These are phyloP conservation scores for Nepenthes alata DNA, from an alignment of 179 eudicot genomes.

Conservation along the genomic window DNA sequence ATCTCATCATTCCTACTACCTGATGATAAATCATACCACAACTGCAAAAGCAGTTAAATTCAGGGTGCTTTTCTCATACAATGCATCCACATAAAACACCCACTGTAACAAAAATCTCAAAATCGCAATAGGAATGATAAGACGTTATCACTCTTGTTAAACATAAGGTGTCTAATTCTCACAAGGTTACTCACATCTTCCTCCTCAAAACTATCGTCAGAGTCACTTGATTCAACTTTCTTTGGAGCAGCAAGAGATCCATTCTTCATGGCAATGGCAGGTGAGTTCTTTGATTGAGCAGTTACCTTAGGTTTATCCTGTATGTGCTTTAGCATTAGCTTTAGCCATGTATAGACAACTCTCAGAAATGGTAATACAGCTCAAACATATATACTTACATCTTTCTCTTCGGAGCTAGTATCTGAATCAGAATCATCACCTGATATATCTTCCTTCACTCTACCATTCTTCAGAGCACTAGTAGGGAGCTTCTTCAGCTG, in stretches of 20 bases:
- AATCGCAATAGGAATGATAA: too few relatives aligned
- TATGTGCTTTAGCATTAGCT: not conserved
- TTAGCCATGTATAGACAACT: not conserved
- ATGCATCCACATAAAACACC: too few relatives aligned
- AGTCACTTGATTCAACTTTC: constrained; percentile 35
- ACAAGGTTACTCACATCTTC: constrained; percentile 7
- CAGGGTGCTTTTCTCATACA: too few relatives aligned
- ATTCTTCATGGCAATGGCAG: constrained; percentile 24
- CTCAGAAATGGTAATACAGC: not conserved
- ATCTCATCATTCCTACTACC: too few relatives aligned
- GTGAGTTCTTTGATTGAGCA: constrained; percentile 13
- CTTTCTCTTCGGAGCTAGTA: constrained; percentile 14
- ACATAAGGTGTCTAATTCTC: too few relatives aligned
- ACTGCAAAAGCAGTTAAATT: too few relatives aligned
- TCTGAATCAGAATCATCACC: constrained; percentile 27
- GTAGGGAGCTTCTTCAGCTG: constrained; percentile 14
- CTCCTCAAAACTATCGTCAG: constrained; percentile 20
- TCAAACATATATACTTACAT: not conserved
- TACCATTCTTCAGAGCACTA: constrained; percentile 28
- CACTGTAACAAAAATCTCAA: too few relatives aligned
- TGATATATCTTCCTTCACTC: constrained; percentile 30
- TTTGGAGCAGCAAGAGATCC: constrained; percentile 25
- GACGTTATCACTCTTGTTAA: too few relatives aligned
- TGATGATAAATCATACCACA: too few relatives aligned
- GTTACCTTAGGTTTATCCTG: constrained; percentile 13